These are phyloP conservation scores for Phytophthora ramorum DNA, from an alignment of 352 stramenopile species.

Conservation along the genomic window DNA sequence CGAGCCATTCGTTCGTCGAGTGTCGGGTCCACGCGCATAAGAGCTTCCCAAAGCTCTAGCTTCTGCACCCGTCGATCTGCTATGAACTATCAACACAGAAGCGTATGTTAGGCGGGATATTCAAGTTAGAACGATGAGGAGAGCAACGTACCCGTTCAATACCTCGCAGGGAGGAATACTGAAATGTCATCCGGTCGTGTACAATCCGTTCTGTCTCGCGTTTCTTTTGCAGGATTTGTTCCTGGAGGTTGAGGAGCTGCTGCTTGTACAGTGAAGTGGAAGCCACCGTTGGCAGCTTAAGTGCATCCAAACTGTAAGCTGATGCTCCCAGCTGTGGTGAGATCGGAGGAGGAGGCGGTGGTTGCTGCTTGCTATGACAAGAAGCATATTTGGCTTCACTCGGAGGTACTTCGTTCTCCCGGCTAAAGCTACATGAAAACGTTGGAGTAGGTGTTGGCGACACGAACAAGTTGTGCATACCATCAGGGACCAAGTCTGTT, in stretches of 20 bases:
- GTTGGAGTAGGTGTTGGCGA: background rate
- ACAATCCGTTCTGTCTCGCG: conserved; percentile 69
- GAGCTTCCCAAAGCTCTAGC: conserved; percentile 69
- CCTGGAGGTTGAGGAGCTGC: conserved; percentile 61
- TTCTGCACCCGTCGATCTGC: conserved; percentile 49
- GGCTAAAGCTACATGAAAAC: background rate
- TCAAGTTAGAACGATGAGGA: background rate
- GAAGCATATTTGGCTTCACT: background rate
- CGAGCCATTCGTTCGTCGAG: conserved; percentile 58
- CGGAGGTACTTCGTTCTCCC: background rate
- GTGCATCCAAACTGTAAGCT: conserved; percentile 45
- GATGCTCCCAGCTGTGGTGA: conserved; percentile 8
- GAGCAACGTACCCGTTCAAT: conserved; percentile 55
- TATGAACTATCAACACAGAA: conserved; percentile 49
- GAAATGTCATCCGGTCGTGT: conserved; percentile 60
- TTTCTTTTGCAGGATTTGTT: conserved; percentile 76
- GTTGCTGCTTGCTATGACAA: background rate
- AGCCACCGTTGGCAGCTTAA: conserved; percentile 36
- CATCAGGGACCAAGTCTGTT: conserved; percentile 64
- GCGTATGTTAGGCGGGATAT: background rate
- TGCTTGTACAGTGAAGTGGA: conserved; percentile 76
- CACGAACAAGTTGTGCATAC: conserved; percentile 52
- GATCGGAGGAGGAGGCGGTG: conserved; percentile 11
- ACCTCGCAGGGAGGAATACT: conserved; percentile 60
- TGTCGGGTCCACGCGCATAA: conserved; percentile 73